phyloP scores from a whole-genome alignment of 2,329 filamentous ascomycete genomes.

The Exophiala sp. region DNA sequence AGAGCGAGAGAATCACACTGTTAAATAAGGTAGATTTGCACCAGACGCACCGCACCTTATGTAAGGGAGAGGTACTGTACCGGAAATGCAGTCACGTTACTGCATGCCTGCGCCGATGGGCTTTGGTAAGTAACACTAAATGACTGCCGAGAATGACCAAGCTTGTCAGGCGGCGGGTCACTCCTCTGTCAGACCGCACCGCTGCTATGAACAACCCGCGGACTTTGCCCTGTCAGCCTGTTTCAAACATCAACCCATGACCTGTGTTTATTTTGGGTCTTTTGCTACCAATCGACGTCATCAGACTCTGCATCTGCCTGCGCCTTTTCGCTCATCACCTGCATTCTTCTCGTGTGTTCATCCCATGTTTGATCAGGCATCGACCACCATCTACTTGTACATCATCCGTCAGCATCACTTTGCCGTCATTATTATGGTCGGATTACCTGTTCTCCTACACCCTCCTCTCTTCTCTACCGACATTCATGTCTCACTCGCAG shows the following conservation, averaged over 20 bases:
- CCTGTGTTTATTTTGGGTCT: background rate
- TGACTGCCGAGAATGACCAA: constrained; percentile 2
- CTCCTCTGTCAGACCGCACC: background rate
- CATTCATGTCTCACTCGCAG: too few species aligned
- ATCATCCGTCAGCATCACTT: background rate
- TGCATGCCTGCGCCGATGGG: background rate
- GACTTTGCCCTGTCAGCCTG: background rate
- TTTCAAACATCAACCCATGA: background rate
- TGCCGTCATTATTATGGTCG: background rate
- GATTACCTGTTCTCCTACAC: too few species aligned
- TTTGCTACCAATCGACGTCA: background rate
- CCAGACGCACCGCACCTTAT: too few species aligned
- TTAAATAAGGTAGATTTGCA: too few species aligned
- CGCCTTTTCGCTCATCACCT: background rate
- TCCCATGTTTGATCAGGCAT: too few species aligned
- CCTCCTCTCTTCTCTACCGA: too few species aligned
- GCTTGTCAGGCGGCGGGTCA: background rate
- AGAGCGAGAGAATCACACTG: background rate
- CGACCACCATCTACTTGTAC: background rate
- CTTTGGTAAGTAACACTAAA: background rate
- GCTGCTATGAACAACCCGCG: background rate
- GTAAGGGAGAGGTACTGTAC: too few species aligned
- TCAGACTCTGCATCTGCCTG: background rate
- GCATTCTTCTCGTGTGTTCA: too few species aligned
- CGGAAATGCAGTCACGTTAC: background rate